phyloP scores from a whole-genome alignment of 345 rosid species.

The Syzygium aromaticum region DNA sequence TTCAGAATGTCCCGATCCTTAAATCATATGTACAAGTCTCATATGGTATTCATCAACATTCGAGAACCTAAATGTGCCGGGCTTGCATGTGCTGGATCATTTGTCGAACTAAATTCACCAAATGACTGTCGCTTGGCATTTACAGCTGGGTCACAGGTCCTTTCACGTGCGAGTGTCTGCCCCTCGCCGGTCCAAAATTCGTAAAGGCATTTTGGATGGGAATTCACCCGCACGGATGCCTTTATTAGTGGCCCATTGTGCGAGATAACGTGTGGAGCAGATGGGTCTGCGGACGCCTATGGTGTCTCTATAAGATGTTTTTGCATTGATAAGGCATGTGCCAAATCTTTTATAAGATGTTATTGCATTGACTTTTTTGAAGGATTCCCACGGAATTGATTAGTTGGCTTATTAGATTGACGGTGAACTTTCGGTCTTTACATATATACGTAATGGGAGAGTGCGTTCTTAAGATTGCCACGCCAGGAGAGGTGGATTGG shows the following conservation, averaged over 20 bases:
- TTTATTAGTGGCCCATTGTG: neutral
- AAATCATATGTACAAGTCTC: neutral
- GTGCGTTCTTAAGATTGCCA: neutral
- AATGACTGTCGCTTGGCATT: neutral
- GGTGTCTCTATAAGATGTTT: neutral
- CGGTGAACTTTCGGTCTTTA: neutral
- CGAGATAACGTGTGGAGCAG: neutral
- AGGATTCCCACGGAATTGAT: neutral
- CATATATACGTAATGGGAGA: accelerated
- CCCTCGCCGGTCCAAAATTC: neutral
- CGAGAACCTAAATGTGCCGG: neutral
- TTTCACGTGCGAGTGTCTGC: neutral
- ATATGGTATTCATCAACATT: neutral
- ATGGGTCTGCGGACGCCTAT: neutral
- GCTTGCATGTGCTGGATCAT: neutral
- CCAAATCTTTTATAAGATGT: too few relatives aligned
- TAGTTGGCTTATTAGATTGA: neutral
- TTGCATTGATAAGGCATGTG: neutral
- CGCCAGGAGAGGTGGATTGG: neutral
- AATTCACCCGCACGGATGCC: neutral
- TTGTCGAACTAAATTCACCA: neutral
- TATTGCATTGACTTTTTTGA: neutral
- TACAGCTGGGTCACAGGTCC: neutral
- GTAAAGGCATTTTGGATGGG: neutral
- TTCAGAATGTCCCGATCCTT: neutral